Evolutionary conservation across 2,329 filamentous ascomycete species (phyloP), one percentile per base, ranked within the genome.

Genomic region (Nannizzia gypsea): DNA sequence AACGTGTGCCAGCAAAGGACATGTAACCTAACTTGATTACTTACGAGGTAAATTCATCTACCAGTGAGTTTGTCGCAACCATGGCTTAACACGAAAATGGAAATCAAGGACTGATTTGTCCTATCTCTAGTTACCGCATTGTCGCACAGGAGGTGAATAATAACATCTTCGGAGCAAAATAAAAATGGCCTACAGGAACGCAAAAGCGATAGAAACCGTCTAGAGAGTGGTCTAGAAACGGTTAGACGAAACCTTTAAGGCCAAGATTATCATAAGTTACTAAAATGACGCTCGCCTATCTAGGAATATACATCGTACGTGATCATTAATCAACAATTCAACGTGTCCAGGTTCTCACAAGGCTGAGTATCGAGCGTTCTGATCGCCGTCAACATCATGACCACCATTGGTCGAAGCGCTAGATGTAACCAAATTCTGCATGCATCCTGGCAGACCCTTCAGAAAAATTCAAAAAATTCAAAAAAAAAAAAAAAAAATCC

Each of bases 311-410:
- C 24, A 54, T 34, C 48, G 26, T 34, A 3, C 31, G 15, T 54
- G 48, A 54, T 54, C 48, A 54, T 54, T 54, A 54, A 54, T 54
- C 48, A 54, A 54, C 48, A 54, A 54, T 54, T 36, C 24, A 54
- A 54, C n/a, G 5, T n/a, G 48, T 9, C 28, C 20, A 26, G 48
- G 48, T 54, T 24, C 48, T 54, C 48, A 54, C 48, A 54, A 54
- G 48, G 48, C 48, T 54, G 48, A 31, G 48, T 54, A 54, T 36
- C 26, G n/a, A 54, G 13, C 24, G 28, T 54, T 54, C 48, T 54
- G 48, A 54, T 54, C 48, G 26, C 28, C 48, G 31, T 31, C 13
- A 28, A 34, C n/a, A n/a, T 31, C 15, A n/a, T 54, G 48, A 28
- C 48, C 26, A n/a, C 28, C 48, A 54, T 54, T 54, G 48, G 48